phyloP scores from a whole-genome alignment of 75 land plant species.

The Sequoia sempervirens region DNA sequence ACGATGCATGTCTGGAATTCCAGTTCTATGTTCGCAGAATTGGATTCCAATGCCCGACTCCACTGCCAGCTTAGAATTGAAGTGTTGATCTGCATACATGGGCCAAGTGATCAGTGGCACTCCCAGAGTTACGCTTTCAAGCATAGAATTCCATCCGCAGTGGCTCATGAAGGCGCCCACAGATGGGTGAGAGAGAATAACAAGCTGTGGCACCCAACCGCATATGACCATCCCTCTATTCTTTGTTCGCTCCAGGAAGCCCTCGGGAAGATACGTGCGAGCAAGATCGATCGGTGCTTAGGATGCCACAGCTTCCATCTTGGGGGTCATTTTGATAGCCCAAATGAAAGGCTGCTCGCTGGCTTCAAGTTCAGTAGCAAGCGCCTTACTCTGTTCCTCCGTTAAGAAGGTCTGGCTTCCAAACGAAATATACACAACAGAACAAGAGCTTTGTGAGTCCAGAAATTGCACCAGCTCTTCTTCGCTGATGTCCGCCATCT shows the following conservation, averaged over 20 bases:
- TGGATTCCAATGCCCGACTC: neutral
- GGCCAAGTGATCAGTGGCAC: conserved; percentile 6
- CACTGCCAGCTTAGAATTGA: neutral
- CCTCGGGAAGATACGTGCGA: neutral
- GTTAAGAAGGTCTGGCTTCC: too few relatives aligned
- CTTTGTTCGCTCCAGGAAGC: conserved; percentile 3
- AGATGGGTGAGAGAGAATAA: conserved; percentile 8
- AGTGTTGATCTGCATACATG: neutral
- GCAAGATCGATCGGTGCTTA: too few relatives aligned
- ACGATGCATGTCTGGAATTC: neutral
- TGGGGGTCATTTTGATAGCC: too few relatives aligned
- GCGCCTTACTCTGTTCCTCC: too few relatives aligned
- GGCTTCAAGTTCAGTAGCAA: too few relatives aligned
- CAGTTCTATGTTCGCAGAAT: neutral
- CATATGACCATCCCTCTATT: conserved; percentile 9
- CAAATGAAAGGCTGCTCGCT: too few relatives aligned
- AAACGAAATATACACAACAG: too few relatives aligned
- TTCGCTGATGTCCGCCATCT: too few relatives aligned
- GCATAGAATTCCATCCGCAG: conserved; percentile 1
- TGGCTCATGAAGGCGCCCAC: conserved; percentile 6
- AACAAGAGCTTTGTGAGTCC: too few relatives aligned
- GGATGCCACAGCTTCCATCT: too few relatives aligned
- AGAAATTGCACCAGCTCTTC: too few relatives aligned
- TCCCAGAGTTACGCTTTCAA: conserved; percentile 11
- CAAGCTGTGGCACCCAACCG: conserved; percentile 16